phyloP scores from a whole-genome alignment of 2,329 filamentous ascomycete genomes.

The Tolypocladium amazonense region DNA sequence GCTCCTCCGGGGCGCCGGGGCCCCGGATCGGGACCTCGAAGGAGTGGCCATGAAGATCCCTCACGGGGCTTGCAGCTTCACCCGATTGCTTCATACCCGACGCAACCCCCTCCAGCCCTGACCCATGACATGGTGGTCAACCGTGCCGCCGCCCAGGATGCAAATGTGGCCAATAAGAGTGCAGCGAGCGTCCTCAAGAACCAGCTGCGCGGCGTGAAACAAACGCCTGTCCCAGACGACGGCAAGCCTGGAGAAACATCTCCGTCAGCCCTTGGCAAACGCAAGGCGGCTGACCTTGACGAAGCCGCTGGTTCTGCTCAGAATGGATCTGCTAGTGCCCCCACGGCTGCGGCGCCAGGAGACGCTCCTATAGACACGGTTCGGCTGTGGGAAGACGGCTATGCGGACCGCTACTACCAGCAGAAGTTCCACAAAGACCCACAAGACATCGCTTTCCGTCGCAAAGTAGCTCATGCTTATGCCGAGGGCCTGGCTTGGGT shows the following conservation, averaged over 20 bases:
- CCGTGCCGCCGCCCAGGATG: conserved; percentile 51
- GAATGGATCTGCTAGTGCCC: conserved; percentile 33
- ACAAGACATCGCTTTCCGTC: conserved; percentile 73
- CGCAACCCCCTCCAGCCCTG: conserved; percentile 44
- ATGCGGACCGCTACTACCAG: conserved; percentile 91
- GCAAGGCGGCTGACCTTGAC: conserved; percentile 64
- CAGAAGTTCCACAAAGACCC: conserved; percentile 86
- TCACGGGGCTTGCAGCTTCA: conserved; percentile 20
- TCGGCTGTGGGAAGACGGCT: conserved; percentile 88
- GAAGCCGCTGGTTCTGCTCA: conserved; percentile 50
- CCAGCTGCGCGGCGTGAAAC: conserved; percentile 47
- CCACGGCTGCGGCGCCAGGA: conserved; percentile 35
- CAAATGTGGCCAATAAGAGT: conserved; percentile 83
- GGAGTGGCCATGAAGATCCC: conserved; percentile 23
- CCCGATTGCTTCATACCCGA: conserved; percentile 38
- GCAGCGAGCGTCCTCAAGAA: conserved; percentile 83
- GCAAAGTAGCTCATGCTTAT: conserved; percentile 82
- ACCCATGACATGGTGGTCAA: conserved; percentile 88
- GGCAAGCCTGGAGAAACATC: conserved; percentile 21
- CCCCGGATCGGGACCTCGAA: conserved; percentile 7
- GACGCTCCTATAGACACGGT: conserved; percentile 70
- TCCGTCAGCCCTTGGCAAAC: conserved; percentile 53
- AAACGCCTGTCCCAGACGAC: neutral
- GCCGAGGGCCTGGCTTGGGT: conserved; percentile 95
- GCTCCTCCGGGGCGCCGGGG: conserved; percentile 13